Conservation (phyloP, 2,329 filamentous ascomycete genomes). For the Herpotrichia juniperi region DNA sequence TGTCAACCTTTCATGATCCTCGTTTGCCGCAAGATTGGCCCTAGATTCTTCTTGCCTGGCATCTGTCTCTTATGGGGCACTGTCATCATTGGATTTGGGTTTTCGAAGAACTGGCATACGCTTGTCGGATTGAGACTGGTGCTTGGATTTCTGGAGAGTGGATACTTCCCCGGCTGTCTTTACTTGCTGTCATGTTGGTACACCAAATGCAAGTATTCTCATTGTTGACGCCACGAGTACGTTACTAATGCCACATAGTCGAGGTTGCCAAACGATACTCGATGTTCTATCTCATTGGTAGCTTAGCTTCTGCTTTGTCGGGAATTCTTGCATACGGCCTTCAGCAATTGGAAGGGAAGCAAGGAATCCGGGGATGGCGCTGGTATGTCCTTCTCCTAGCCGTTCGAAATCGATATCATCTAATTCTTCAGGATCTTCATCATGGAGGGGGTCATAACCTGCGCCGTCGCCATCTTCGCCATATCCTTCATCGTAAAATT, state of each 20-base stretch:
- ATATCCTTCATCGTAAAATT: slow-evolving; percentile 36
- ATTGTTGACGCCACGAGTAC: not conserved
- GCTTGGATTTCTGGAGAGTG: slow-evolving; percentile 30
- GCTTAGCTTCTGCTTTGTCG: slow-evolving; percentile 29
- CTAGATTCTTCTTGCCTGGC: slow-evolving; percentile 33
- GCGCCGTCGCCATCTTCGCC: slow-evolving; percentile 28
- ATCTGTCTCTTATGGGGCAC: slow-evolving; percentile 31
- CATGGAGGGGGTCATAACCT: slow-evolving; percentile 34
- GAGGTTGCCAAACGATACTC: slow-evolving; percentile 31
- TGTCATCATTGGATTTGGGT: slow-evolving; percentile 35
- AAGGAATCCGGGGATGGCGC: slow-evolving; percentile 29
- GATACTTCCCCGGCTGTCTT: slow-evolving; percentile 34
- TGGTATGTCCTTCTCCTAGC: slow-evolving; percentile 14
- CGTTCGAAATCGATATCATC: not conserved
- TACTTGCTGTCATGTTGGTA: slow-evolving; percentile 40
- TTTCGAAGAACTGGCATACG: slow-evolving; percentile 28
- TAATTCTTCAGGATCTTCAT: slow-evolving; percentile 30
- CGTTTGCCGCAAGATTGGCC: slow-evolving; percentile 29
- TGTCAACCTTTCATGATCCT: slow-evolving; percentile 32
- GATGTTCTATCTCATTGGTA: slow-evolving; percentile 31
- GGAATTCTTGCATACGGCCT: slow-evolving; percentile 35
- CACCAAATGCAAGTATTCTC: slow-evolving; percentile 20
- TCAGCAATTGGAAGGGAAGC: slow-evolving; percentile 34
- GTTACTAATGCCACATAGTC: slow-evolving; percentile 8
- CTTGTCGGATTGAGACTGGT: slow-evolving; percentile 27